Evolutionary conservation across 2,329 filamentous ascomycete genomes (phyloP).

Genomic region (Aspergillus quadricinctus): DNA sequence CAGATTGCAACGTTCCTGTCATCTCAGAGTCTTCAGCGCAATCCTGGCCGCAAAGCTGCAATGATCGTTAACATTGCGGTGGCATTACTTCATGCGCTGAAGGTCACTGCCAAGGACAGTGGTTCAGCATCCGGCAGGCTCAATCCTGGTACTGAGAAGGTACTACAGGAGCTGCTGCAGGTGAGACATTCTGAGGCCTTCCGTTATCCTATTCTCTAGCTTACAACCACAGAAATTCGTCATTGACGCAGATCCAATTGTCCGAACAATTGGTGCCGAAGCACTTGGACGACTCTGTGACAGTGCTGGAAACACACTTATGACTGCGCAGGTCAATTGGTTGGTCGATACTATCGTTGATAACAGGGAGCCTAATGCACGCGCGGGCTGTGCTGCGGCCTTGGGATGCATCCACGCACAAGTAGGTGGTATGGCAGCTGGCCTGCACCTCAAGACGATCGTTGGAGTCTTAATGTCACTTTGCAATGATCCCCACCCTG

Average conservation of each 20-base stretch:
- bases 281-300: constrained; percentile 82
- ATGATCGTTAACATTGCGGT: constrained; percentile 86
- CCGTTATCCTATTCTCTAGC: neutral
- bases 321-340: constrained; percentile 82
- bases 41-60: constrained; percentile 82
- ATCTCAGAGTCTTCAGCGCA: constrained; percentile 72
- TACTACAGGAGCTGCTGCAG: constrained; percentile 65
- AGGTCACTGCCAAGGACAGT: constrained; percentile 79
- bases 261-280: constrained; percentile 80
- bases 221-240: constrained; percentile 60
- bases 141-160: constrained; percentile 71
- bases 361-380: constrained; percentile 87
- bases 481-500: constrained; percentile 89
- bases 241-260: constrained; percentile 75
- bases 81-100: constrained; percentile 73
- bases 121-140: constrained; percentile 68
- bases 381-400: constrained; percentile 91
- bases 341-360: constrained; percentile 90
- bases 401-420: constrained; percentile 91
- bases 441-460: constrained; percentile 93
- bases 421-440: constrained; percentile 95
- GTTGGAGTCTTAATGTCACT: constrained; percentile 97
- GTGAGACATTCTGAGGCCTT: constrained; percentile 50
- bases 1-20: constrained; percentile 89
- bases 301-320: constrained; percentile 80